A percentile compares a stretch with the other conserved stretches of the same genome.
Conservation (phyloP, 345 rosid genomes). For the Noccaea caerulescens region DNA sequence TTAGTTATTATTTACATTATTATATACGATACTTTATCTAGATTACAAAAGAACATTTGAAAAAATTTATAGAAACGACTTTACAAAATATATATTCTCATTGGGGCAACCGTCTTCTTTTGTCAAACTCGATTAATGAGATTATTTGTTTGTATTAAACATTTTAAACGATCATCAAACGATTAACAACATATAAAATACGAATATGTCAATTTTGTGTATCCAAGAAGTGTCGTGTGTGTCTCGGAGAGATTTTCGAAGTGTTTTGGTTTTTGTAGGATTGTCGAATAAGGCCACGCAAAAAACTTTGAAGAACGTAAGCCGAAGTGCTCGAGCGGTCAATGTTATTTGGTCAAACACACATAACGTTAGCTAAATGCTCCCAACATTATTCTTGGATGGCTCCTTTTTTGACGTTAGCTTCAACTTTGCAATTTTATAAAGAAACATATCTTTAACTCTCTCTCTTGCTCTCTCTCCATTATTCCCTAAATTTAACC, state of each 20-base stretch:
- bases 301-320: slow-evolving; percentile 38
- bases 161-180: background rate
- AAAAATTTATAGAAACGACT: background rate
- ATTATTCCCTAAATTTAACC: too few relatives aligned
- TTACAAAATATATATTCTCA: slow-evolving; percentile 38
- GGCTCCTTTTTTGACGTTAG: slow-evolving; percentile 36
- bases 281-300: slow-evolving; percentile 45
- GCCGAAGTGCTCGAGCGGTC: slow-evolving; percentile 49
- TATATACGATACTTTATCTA: background rate
- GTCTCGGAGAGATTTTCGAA: slow-evolving; percentile 44
- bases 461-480: background rate
- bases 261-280: slow-evolving; percentile 37
- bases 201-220: slow-evolving; percentile 43
- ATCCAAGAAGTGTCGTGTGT: slow-evolving; percentile 47
- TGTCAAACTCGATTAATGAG: slow-evolving; percentile 42
- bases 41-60: background rate
- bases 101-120: slow-evolving; percentile 32
- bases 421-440: slow-evolving; percentile 25
- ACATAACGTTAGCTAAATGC: slow-evolving; percentile 26
- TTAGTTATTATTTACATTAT: too few relatives aligned
- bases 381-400: slow-evolving; percentile 35
- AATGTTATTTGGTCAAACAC: slow-evolving; percentile 42
- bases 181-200: slow-evolving; percentile 24
- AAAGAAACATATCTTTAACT: background rate
- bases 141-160: slow-evolving; percentile 32